A percentile compares a stretch with the other conserved stretches of the same genome.
Evolutionary conservation across 352 stramenopile species (phyloP).

Genomic region (Globisporangium iwayamae): DNA sequence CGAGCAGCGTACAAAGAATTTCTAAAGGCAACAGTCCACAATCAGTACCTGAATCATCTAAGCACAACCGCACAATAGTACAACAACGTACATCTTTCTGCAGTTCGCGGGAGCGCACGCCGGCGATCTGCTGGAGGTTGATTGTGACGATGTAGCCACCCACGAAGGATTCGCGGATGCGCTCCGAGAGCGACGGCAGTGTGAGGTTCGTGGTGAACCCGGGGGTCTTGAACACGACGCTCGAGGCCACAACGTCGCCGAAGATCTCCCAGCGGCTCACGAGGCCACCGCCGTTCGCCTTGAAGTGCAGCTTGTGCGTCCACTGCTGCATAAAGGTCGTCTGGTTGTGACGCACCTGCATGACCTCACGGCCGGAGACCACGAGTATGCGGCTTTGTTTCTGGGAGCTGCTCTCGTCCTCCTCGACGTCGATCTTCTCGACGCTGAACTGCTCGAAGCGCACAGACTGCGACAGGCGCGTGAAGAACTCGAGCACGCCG

Average conservation of each 20-base stretch:
- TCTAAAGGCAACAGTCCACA: slow-evolving; percentile 18
- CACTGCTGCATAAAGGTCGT: slow-evolving; percentile 87
- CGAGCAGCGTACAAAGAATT: slow-evolving; percentile 82
- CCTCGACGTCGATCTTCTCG: slow-evolving; percentile 64
- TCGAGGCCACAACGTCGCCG: slow-evolving; percentile 80
- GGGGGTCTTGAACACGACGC: slow-evolving; percentile 78
- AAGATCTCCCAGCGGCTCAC: slow-evolving; percentile 85
- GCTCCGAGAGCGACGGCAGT: slow-evolving; percentile 71
- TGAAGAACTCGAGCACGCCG: slow-evolving; percentile 79
- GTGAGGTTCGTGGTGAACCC: slow-evolving; percentile 80
- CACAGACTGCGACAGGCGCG: slow-evolving; percentile 60
- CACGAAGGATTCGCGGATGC: slow-evolving; percentile 82
- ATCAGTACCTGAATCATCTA: background rate
- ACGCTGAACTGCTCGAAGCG: slow-evolving; percentile 76
- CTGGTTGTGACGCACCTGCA: slow-evolving; percentile 81
- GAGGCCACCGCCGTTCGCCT: slow-evolving; percentile 37
- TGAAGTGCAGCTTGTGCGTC: slow-evolving; percentile 85
- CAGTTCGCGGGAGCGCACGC: slow-evolving; percentile 56
- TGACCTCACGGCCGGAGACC: slow-evolving; percentile 72
- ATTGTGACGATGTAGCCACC: slow-evolving; percentile 78
- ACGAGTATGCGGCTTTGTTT: slow-evolving; percentile 58
- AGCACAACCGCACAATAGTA: background rate
- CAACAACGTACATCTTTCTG: slow-evolving; percentile 42
- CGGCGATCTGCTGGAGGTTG: slow-evolving; percentile 57
- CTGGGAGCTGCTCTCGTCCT: slow-evolving; percentile 24